Percentiles rank a stretch among this genome's conserved stretches.
These are phyloP conservation scores for Cercospora janseana DNA, from an alignment of 2,329 filamentous ascomycete genomes.

Conservation along the genomic window DNA sequence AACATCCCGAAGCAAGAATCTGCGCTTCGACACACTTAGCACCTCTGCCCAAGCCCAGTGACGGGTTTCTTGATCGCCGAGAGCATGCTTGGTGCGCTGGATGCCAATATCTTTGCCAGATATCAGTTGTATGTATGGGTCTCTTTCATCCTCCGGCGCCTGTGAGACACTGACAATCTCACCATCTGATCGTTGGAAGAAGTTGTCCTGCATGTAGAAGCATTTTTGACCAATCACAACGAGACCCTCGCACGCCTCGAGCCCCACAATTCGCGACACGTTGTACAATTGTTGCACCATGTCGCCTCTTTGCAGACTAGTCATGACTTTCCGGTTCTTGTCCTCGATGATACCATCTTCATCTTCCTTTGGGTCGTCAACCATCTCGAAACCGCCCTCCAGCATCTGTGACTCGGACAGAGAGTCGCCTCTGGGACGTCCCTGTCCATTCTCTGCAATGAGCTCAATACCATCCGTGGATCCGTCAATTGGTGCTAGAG, in stretches of 20 bases:
- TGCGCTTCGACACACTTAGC: constrained; percentile 90
- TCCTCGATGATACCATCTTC: constrained; percentile 82
- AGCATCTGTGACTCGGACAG: constrained; percentile 46
- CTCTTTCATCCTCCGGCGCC: constrained; percentile 85
- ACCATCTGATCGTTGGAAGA: constrained; percentile 90
- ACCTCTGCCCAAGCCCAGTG: constrained; percentile 94
- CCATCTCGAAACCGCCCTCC: constrained; percentile 93
- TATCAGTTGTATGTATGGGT: constrained; percentile 93
- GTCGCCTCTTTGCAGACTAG: constrained; percentile 84
- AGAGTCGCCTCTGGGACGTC: constrained; percentile 43
- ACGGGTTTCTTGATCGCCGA: constrained; percentile 72
- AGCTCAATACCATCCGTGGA: constrained; percentile 30
- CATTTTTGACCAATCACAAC: constrained; percentile 89
- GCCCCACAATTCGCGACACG: constrained; percentile 85
- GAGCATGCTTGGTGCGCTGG: constrained; percentile 47
- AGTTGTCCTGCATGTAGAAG: constrained; percentile 92
- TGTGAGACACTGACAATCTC: constrained; percentile 98
- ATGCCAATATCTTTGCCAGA: constrained; percentile 69
- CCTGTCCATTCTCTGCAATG: not conserved
- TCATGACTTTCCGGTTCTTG: constrained; percentile 97
- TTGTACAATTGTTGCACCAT: constrained; percentile 93
- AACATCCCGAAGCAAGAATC: constrained; percentile 92
- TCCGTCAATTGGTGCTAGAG: constrained; percentile 17
- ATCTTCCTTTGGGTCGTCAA: constrained; percentile 86
- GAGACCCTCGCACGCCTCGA: constrained; percentile 91